phyloP scores from a whole-genome alignment of 805 yeast species.

The Candida cerambycidarum region DNA sequence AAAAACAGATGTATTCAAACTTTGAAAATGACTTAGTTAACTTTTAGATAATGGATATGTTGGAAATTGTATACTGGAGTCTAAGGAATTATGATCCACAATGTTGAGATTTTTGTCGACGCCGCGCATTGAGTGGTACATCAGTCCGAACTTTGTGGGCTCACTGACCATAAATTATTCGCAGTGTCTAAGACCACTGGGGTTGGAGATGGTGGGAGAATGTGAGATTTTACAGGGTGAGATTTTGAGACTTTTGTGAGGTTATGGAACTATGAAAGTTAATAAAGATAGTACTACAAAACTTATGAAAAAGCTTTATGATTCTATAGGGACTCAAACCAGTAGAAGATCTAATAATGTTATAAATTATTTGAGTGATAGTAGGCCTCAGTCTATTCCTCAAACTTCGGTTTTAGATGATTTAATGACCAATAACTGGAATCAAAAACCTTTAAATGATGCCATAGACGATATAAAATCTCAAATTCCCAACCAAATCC shows the following conservation, averaged over 20 bases:
- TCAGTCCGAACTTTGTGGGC: no score
- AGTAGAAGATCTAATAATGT: not conserved
- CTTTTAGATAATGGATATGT: not conserved
- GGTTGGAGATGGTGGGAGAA: no score
- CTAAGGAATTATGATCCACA: conserved; percentile 3
- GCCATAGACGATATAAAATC: conserved; percentile 25
- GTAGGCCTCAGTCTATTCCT: not conserved
- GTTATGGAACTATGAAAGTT: conserved; percentile 1
- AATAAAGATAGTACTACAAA: conserved; percentile 2
- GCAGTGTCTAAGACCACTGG: no score
- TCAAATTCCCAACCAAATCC: conserved; percentile 1
- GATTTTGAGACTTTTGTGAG: no score
- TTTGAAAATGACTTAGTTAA: not conserved
- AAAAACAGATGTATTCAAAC: no score
- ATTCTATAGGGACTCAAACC: conserved; percentile 2
- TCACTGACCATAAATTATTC: no score
- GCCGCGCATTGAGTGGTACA: no score
- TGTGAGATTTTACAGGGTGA: no score
- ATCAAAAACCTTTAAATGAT: conserved; percentile 24
- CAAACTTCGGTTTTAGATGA: conserved; percentile 10
- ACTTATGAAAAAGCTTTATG: conserved; percentile 1
- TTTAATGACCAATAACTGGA: conserved; percentile 31
- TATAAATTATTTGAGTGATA: not conserved
- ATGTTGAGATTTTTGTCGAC: conserved; percentile 7
- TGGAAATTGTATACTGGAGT: not conserved